A percentile compares a stretch with the other conserved stretches of the same genome.
Evolutionary conservation across 352 stramenopile species (phyloP).

Genomic region (Phytophthora citrophthora): DNA sequence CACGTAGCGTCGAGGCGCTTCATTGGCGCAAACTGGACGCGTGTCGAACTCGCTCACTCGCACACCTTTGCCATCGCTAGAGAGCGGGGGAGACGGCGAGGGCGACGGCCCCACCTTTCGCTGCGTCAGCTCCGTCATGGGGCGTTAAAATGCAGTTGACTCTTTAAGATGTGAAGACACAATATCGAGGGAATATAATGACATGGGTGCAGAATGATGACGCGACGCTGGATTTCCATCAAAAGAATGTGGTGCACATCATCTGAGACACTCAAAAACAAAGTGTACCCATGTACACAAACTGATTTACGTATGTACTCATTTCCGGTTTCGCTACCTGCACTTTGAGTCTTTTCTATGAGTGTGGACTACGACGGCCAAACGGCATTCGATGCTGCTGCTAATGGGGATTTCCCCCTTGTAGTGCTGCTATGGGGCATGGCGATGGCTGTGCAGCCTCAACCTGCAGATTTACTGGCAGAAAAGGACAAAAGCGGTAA

Average conservation of each 20-base stretch:
- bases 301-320: neutral
- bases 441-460: slow-evolving; percentile 69
- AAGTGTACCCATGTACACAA: slow-evolving; percentile 5
- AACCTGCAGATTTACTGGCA: slow-evolving; percentile 57
- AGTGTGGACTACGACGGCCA: slow-evolving; percentile 75
- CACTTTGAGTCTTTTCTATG: slow-evolving; percentile 34
- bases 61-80: slow-evolving; percentile 26
- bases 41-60: slow-evolving; percentile 67
- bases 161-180: neutral
- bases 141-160: slow-evolving; percentile 3
- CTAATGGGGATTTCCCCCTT: slow-evolving; percentile 86
- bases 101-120: slow-evolving; percentile 44
- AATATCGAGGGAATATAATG: neutral
- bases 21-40: slow-evolving; percentile 57
- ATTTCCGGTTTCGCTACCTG: slow-evolving; percentile 13
- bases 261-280: slow-evolving; percentile 4
- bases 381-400: slow-evolving; percentile 74
- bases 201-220: neutral
- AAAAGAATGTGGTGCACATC: slow-evolving; percentile 21
- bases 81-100: slow-evolving; percentile 10
- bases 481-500: slow-evolving; percentile 58
- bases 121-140: slow-evolving; percentile 57
- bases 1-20: slow-evolving; percentile 57
- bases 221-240: slow-evolving; percentile 11
- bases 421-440: slow-evolving; percentile 88